Percentiles rank a stretch among this genome's conserved stretches.
These are phyloP conservation scores for Thielaviopsis ethacetica DNA, from an alignment of 2,329 filamentous ascomycete species.

Conservation along the genomic window DNA sequence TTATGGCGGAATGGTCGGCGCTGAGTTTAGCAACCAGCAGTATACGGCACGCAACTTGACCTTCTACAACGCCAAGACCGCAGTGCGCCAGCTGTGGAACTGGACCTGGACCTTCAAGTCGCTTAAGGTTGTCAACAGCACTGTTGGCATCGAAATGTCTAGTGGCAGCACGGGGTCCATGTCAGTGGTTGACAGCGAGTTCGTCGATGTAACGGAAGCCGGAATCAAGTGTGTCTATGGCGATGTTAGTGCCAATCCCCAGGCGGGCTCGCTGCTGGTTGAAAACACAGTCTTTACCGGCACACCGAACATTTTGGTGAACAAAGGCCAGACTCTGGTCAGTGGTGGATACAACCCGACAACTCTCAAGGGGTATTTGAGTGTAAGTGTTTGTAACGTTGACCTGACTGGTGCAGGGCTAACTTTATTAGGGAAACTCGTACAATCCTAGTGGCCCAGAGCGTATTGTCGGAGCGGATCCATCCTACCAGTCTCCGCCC, in stretches of 20 bases:
- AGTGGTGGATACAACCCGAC: not conserved
- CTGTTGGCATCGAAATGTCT: slow-evolving; percentile 50
- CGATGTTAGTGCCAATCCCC: slow-evolving; percentile 31
- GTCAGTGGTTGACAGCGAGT: slow-evolving; percentile 55
- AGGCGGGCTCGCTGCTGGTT: slow-evolving; percentile 27
- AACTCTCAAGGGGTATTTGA: slow-evolving; percentile 18
- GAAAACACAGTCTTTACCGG: slow-evolving; percentile 29
- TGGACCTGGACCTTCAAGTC: slow-evolving; percentile 64
- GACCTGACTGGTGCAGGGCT: not conserved
- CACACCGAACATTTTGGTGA: slow-evolving; percentile 20
- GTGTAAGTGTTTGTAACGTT: slow-evolving; percentile 8
- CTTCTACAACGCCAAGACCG: slow-evolving; percentile 48
- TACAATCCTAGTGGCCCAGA: slow-evolving; percentile 34
- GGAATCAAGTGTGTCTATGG: slow-evolving; percentile 25
- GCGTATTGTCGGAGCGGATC: slow-evolving; percentile 30
- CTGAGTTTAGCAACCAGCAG: slow-evolving; percentile 47
- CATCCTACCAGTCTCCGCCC: slow-evolving; percentile 31
- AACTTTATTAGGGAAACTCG: slow-evolving; percentile 40
- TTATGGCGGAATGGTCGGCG: slow-evolving; percentile 48
- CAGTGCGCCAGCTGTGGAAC: slow-evolving; percentile 57
- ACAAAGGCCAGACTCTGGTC: slow-evolving; percentile 28
- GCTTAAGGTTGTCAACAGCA: slow-evolving; percentile 44
- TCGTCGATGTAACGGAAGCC: slow-evolving; percentile 23
- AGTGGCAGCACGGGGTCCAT: slow-evolving; percentile 55
- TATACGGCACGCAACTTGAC: slow-evolving; percentile 54